A percentile compares a stretch with the other conserved stretches of the same genome.
These are phyloP conservation scores for Trifolium dubium DNA, from an alignment of 306 rosid genomes.

Conservation along the genomic window DNA sequence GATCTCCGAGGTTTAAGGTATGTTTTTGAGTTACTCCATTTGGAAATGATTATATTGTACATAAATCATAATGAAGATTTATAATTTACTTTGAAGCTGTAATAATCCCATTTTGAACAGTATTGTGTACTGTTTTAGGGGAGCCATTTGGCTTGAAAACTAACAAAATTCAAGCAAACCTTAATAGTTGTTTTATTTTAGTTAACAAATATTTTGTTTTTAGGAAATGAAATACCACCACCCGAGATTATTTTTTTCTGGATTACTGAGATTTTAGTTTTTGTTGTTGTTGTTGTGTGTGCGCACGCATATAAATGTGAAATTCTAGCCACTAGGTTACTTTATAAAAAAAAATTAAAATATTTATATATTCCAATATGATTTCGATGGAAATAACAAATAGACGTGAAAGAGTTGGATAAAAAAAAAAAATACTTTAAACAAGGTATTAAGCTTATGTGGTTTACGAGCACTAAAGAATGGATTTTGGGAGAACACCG, in stretches of 20 bases:
- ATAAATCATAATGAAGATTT: background rate
- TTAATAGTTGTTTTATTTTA: background rate
- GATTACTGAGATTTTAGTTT: too few species aligned
- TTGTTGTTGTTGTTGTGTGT: too few species aligned
- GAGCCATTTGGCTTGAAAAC: background rate
- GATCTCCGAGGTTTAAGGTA: background rate
- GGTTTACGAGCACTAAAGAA: too few species aligned
- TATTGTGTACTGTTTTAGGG: background rate
- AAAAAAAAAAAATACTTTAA: too few species aligned
- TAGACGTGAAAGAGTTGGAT: too few species aligned
- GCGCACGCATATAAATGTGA: too few species aligned
- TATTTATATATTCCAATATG: too few species aligned
- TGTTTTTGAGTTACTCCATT: constrained; percentile 6
- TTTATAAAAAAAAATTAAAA: too few species aligned
- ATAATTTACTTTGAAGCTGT: constrained; percentile 2
- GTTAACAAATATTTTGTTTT: background rate
- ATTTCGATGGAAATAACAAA: too few species aligned
- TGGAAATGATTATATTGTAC: constrained; percentile 32
- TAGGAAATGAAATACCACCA: background rate
- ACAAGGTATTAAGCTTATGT: too few species aligned
- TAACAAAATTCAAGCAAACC: background rate
- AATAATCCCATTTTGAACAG: background rate
- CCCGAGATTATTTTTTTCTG: background rate
- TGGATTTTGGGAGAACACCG: too few species aligned
- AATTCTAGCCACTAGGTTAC: too few species aligned